Conservation (phyloP, 2,329 filamentous ascomycete species). For the Chalara sp. region DNA sequence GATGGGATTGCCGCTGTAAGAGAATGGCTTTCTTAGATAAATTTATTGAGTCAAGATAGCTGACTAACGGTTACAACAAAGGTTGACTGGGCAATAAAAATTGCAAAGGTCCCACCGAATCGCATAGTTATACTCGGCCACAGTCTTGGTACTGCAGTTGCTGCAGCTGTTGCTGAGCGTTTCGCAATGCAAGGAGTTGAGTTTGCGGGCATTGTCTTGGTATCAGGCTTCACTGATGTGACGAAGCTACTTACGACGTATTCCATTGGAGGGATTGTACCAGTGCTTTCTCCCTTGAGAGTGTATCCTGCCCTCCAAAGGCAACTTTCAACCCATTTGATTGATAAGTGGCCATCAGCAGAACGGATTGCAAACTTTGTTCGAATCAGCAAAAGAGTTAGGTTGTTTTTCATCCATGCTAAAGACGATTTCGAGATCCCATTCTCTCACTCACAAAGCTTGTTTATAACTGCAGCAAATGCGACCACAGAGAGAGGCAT, state of each 20-base stretch:
- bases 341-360: constrained; percentile 77
- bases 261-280: constrained; percentile 69
- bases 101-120: constrained; percentile 56
- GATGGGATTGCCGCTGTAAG: constrained; percentile 65
- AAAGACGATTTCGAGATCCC: constrained; percentile 78
- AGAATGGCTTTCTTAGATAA: no score
- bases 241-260: constrained; percentile 68
- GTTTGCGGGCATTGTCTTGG: constrained; percentile 74
- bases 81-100: constrained; percentile 58
- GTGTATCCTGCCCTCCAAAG: constrained; percentile 57
- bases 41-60: no score
- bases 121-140: constrained; percentile 80
- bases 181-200: constrained; percentile 54
- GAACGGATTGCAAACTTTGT: constrained; percentile 55
- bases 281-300: constrained; percentile 69
- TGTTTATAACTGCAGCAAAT: constrained; percentile 54
- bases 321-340: constrained; percentile 54
- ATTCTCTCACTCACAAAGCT: constrained; percentile 58
- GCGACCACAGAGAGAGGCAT: constrained; percentile 36
- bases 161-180: constrained; percentile 65
- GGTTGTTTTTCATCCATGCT: constrained; percentile 72
- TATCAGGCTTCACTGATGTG: constrained; percentile 73
- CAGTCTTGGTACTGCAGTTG: constrained; percentile 81
- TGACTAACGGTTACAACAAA: no score
- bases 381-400: constrained; percentile 44